A percentile compares a stretch with the other conserved stretches of the same genome.
Evolutionary conservation across 257 asterid genomes (phyloP).

Genomic region (Eustoma russellianum): DNA sequence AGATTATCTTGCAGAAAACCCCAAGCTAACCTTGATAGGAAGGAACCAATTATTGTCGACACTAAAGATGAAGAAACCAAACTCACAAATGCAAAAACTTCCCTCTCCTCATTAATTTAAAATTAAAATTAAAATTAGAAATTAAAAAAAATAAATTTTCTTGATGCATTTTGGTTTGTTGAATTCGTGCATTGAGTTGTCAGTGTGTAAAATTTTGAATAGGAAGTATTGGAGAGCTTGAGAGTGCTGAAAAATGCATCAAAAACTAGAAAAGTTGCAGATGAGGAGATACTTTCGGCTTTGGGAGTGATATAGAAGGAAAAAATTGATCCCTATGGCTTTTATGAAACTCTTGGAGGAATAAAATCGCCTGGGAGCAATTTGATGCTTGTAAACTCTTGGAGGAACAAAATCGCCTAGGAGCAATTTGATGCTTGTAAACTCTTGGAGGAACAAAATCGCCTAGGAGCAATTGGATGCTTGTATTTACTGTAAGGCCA

Average conservation of each 20-base stretch:
- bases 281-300: slow-evolving; percentile 57
- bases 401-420: too few relatives aligned
- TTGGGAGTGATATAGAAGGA: slow-evolving; percentile 70
- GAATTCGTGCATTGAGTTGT: not conserved
- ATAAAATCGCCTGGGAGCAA: slow-evolving; percentile 79
- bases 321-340: slow-evolving; percentile 59
- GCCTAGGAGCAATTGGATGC: too few relatives aligned
- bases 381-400: slow-evolving; percentile 96
- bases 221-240: slow-evolving; percentile 74
- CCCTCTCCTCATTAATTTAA: not conserved
- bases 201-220: slow-evolving; percentile 4
- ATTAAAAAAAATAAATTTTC: too few relatives aligned
- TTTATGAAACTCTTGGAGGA: slow-evolving; percentile 85
- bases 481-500: too few relatives aligned
- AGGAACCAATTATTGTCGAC: slow-evolving; percentile 29
- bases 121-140: too few relatives aligned
- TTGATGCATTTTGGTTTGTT: not conserved
- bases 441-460: too few relatives aligned
- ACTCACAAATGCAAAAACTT: slow-evolving; percentile 28
- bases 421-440: too few relatives aligned
- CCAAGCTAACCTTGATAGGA: slow-evolving; percentile 35
- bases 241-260: slow-evolving; percentile 73
- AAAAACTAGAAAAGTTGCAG: slow-evolving; percentile 61
- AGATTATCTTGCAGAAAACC: slow-evolving; percentile 15
- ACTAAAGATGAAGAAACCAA: slow-evolving; percentile 14